Conservation (phyloP, 805 yeast genomes). For the Limtongia smithiae region DNA sequence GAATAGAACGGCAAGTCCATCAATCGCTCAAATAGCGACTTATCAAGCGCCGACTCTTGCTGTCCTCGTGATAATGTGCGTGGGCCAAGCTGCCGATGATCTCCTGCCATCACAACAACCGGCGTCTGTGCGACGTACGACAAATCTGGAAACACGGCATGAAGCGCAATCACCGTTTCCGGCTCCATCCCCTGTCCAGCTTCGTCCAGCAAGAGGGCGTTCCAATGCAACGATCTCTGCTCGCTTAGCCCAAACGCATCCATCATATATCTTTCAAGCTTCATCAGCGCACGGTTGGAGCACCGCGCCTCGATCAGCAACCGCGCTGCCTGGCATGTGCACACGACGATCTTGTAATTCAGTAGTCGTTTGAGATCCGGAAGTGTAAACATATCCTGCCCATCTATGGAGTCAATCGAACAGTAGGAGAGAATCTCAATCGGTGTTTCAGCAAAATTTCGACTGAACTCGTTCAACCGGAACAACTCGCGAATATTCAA, state of each 20-base stretch:
- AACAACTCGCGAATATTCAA: slow-evolving; percentile 17
- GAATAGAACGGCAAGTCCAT: slow-evolving; percentile 18
- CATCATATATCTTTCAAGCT: slow-evolving; percentile 9
- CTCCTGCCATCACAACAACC: slow-evolving; percentile 26
- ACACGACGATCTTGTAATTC: slow-evolving; percentile 19
- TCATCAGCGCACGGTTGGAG: slow-evolving; percentile 14
- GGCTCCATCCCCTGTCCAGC: slow-evolving; percentile 29
- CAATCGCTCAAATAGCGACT: slow-evolving; percentile 23
- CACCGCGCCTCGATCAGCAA: slow-evolving; percentile 20
- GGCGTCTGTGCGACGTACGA: slow-evolving; percentile 11
- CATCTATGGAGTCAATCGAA: slow-evolving; percentile 13
- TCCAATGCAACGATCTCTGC: slow-evolving; percentile 19
- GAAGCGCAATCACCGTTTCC: slow-evolving; percentile 19
- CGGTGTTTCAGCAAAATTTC: slow-evolving; percentile 23
- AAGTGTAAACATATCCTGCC: slow-evolving; percentile 19
- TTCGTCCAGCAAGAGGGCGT: slow-evolving; percentile 22
- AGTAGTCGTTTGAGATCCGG: slow-evolving; percentile 16
- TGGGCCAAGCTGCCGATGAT: slow-evolving; percentile 25
- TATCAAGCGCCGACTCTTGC: slow-evolving; percentile 17
- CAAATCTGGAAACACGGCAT: slow-evolving; percentile 16
- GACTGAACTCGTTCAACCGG: slow-evolving; percentile 12
- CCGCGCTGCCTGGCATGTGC: slow-evolving; percentile 24
- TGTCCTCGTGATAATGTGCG: slow-evolving; percentile 17
- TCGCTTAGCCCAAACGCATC: slow-evolving; percentile 7
- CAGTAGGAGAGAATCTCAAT: slow-evolving; percentile 19